Evolutionary conservation across 805 yeast species (phyloP).

Genomic region (Zygotorulaspora florentina): DNA sequence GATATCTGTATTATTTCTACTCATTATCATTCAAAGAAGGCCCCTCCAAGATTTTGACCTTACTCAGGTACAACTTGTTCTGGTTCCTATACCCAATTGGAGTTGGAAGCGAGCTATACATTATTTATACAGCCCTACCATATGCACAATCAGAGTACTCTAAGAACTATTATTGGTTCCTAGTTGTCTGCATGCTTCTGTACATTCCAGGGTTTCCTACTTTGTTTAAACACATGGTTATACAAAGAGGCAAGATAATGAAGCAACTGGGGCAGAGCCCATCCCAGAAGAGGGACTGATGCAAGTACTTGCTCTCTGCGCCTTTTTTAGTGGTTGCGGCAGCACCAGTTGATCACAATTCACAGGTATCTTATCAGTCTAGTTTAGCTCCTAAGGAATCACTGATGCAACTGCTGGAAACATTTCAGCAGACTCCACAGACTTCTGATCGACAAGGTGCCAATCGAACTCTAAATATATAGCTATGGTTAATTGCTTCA

Average conservation of each 20-base stretch:
- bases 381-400: too few relatives aligned
- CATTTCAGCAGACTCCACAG: too few relatives aligned
- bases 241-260: slow-evolving; percentile 77
- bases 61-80: slow-evolving; percentile 81
- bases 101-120: slow-evolving; percentile 74
- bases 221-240: slow-evolving; percentile 81
- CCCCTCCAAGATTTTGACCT: slow-evolving; percentile 63
- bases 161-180: slow-evolving; percentile 47
- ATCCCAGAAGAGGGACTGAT: slow-evolving; percentile 5
- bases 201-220: slow-evolving; percentile 87
- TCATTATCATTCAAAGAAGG: slow-evolving; percentile 23
- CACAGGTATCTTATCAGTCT: too few relatives aligned
- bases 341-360: too few relatives aligned
- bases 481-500: too few relatives aligned
- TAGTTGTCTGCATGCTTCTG: slow-evolving; percentile 54
- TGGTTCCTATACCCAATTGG: slow-evolving; percentile 85
- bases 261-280: slow-evolving; percentile 33
- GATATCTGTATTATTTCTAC: slow-evolving; percentile 72
- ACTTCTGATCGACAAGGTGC: too few relatives aligned
- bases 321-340: neutral
- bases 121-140: slow-evolving; percentile 66
- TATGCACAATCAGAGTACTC: slow-evolving; percentile 57
- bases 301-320: neutral
- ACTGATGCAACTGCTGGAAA: too few relatives aligned
- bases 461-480: too few relatives aligned